phyloP scores from a whole-genome alignment of 345 rosid genomes.

The Moricandia arvensis region DNA sequence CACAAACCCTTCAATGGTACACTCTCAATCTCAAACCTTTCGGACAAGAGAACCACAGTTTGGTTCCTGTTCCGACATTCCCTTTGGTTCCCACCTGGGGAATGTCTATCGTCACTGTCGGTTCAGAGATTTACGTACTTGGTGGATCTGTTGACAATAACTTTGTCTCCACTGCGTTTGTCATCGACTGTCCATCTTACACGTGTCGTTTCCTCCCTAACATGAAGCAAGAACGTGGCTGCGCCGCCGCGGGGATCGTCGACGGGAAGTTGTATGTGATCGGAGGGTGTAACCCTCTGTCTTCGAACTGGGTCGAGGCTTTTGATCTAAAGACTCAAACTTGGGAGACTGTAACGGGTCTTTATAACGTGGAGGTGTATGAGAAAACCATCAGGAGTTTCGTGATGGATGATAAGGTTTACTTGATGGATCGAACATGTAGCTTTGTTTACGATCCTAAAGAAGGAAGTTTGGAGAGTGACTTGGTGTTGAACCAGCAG shows the following conservation, averaged over 20 bases:
- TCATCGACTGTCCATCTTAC: constrained; percentile 7
- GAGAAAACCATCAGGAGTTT: constrained; percentile 13
- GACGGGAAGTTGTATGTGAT: constrained; percentile 58
- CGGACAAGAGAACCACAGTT: not conserved
- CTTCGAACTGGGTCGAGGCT: constrained; percentile 59
- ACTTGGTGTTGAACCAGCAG: constrained; percentile 32
- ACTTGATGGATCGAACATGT: constrained; percentile 5
- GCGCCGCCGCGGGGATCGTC: constrained; percentile 45
- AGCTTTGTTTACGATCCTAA: constrained; percentile 47
- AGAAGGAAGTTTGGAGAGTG: constrained; percentile 46
- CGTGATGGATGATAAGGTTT: constrained; percentile 11
- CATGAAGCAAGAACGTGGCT: constrained; percentile 26
- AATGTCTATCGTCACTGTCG: constrained; percentile 7
- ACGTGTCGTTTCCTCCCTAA: constrained; percentile 2
- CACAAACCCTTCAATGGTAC: constrained; percentile 22
- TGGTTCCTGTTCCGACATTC: constrained; percentile 20
- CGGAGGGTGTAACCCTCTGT: constrained; percentile 56
- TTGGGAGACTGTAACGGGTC: constrained; percentile 38
- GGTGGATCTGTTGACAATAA: constrained; percentile 18
- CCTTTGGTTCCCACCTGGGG: constrained; percentile 32
- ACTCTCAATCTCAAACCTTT: constrained; percentile 11
- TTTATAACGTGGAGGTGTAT: not conserved
- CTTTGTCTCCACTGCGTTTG: constrained; percentile 18
- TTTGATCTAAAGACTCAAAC: constrained; percentile 44
- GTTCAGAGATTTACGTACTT: constrained; percentile 6